phyloP scores from a whole-genome alignment of 1,139 yeast genomes.

The Yamadazyma siamensis region DNA sequence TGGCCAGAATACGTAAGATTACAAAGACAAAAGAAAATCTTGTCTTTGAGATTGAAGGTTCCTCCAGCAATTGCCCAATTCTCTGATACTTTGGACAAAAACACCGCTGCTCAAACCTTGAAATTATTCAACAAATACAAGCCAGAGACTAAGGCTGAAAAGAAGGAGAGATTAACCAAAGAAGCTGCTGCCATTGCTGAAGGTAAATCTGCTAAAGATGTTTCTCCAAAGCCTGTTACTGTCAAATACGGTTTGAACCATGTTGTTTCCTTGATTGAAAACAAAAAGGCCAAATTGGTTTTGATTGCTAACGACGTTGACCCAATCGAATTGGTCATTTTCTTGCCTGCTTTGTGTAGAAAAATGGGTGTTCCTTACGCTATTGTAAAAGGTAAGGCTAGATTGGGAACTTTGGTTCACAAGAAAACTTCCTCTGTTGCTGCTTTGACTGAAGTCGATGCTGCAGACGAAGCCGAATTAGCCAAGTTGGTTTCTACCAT shows the following conservation, averaged over 20 bases:
- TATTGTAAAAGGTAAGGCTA: slow-evolving; percentile 97
- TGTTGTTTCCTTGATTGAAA: slow-evolving; percentile 93
- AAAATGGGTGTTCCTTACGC: slow-evolving; percentile 99
- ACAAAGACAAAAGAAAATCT: slow-evolving; percentile 91
- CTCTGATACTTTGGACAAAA: slow-evolving; percentile 93
- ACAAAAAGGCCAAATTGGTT: slow-evolving; percentile 96
- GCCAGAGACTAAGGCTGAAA: slow-evolving; percentile 95
- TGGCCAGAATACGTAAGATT: slow-evolving; percentile 96
- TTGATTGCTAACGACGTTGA: slow-evolving; percentile 98
- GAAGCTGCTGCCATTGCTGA: slow-evolving; percentile 99
- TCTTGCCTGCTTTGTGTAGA: slow-evolving; percentile 97
- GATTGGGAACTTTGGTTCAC: slow-evolving; percentile 96
- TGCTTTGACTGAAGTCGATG: slow-evolving; percentile 89
- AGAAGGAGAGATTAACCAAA: slow-evolving; percentile 97
- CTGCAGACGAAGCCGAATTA: slow-evolving; percentile 93
- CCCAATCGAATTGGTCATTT: slow-evolving; percentile 95
- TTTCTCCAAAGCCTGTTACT: slow-evolving; percentile 90
- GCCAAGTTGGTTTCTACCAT: slow-evolving; percentile 90
- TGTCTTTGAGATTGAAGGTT: slow-evolving; percentile 92
- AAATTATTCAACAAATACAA: slow-evolving; percentile 97
- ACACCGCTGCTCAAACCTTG: slow-evolving; percentile 95
- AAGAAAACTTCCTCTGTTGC: slow-evolving; percentile 96
- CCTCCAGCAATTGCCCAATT: slow-evolving; percentile 98
- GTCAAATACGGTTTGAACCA: slow-evolving; percentile 98
- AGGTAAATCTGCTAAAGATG: slow-evolving; percentile 95